phyloP scores from a whole-genome alignment of 352 stramenopile species.

The Phytophthora melonis region DNA sequence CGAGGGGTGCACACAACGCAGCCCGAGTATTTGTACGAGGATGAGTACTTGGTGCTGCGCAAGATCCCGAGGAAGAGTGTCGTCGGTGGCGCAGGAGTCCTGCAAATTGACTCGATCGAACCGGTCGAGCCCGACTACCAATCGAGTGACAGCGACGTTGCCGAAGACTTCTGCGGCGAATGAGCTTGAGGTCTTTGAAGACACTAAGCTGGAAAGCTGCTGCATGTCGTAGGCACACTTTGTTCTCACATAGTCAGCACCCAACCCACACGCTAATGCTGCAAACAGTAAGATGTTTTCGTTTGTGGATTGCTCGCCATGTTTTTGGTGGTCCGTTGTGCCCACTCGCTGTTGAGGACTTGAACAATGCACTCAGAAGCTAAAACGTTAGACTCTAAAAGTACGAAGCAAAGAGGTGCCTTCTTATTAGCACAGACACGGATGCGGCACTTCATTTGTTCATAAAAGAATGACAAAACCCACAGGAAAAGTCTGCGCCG shows the following conservation, averaged over 20 bases:
- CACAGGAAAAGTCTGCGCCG: no score
- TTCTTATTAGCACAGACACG: no score
- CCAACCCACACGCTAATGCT: no score
- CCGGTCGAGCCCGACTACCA: not conserved
- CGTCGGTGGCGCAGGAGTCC: not conserved
- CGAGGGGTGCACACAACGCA: slow-evolving; percentile 1
- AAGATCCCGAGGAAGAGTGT: slow-evolving; percentile 13
- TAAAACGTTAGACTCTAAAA: no score
- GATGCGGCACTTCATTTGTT: no score
- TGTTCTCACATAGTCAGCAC: no score
- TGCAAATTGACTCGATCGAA: not conserved
- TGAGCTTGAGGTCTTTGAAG: no score
- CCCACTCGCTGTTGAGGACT: not conserved
- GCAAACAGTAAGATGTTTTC: not conserved
- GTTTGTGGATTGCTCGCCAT: not conserved
- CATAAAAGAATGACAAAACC: no score
- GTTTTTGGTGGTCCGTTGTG: not conserved
- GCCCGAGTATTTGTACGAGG: slow-evolving; percentile 7
- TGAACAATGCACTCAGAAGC: not conserved
- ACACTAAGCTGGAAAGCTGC: no score
- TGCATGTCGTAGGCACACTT: no score
- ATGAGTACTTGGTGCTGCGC: slow-evolving; percentile 22
- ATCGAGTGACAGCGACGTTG: not conserved
- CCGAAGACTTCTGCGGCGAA: no score
- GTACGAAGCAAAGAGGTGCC: no score